Base-by-base conservation (phyloP, 129 eudicot species). In the Chrysanthemum makinoi region DNA sequence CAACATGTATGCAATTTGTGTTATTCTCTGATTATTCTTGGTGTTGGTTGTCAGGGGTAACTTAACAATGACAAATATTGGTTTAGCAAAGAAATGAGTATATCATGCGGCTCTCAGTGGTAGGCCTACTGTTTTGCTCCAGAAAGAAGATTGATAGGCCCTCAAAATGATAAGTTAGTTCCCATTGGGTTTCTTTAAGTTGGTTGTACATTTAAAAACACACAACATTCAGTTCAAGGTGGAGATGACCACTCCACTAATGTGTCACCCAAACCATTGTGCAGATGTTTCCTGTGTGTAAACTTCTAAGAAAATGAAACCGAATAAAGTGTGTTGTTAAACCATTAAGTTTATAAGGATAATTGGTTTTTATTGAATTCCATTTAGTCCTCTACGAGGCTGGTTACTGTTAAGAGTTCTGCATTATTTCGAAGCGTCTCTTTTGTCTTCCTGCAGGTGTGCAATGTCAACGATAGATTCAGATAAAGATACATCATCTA, bases 71-170 rank as follows among this genome's bases (percentile, higher is more conserved):
- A 84, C 96, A 49, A 96, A 93, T 76, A 86, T 89, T 47, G 98
- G 98, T 46, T 82, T 93, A 91, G 86, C 98, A 18, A 96, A 93
- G 89, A 93, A 93, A 77, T 81, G 98, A 74, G 80, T 87, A 69
- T 93, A 89, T 77, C 98, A 89, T 79, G 88, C 92, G 5, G 96
- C 92, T 65, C 96, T 93, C 74, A 89, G 89, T 75, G 96, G 98
- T 93, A 78, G 84, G 89, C 89, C 83, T 79, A 89, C 80, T 86
- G 96, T 83, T 76, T 86, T 85, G 85, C 96, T 83, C 81, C 95
- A 80, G 95, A 93, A 93, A 93, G 95, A 76, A 58, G 98, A 93
- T 80, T 93, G 96, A 93, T 86, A 72, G 62, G 59, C 80, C 68
- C 72, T 59, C 75, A 77, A 87, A 82, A 73, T 20, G 79, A 66